Percentiles rank a stretch among this genome's conserved stretches.
phyloP scores from a whole-genome alignment of 1,139 yeast species.

The Taphrina betulina region DNA sequence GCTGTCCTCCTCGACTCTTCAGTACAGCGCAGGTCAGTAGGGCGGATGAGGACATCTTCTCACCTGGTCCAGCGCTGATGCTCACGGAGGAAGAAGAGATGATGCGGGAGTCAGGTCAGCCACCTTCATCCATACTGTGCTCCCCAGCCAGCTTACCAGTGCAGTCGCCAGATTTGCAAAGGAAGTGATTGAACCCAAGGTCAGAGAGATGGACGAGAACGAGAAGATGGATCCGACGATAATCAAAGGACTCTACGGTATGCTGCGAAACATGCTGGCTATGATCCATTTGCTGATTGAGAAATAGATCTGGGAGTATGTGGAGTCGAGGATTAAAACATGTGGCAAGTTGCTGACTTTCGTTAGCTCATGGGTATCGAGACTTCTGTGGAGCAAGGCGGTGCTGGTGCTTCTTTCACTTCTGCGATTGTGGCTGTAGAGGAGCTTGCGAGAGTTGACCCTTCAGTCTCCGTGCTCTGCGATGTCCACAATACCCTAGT shows the following conservation, averaged over 20 bases:
- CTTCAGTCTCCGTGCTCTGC: constrained; percentile 49
- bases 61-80: constrained; percentile 26
- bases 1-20: constrained; percentile 10
- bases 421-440: constrained; percentile 50
- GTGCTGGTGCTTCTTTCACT: constrained; percentile 51
- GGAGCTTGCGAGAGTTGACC: constrained; percentile 51
- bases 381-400: constrained; percentile 51
- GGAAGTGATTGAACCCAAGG: constrained; percentile 48
- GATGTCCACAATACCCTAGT: constrained; percentile 52
- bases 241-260: constrained; percentile 46
- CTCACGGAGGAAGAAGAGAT: constrained; percentile 33
- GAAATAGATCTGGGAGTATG: constrained; percentile 13
- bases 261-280: neutral
- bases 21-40: constrained; percentile 12
- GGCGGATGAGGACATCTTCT: constrained; percentile 11
- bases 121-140: too few species aligned
- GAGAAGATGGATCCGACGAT: constrained; percentile 48
- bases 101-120: constrained; percentile 39
- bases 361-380: constrained; percentile 48
- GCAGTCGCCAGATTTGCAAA: constrained; percentile 47
- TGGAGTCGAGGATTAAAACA: too few species aligned
- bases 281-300: neutral
- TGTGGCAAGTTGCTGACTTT: neutral
- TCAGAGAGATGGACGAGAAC: constrained; percentile 49
- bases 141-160: too few species aligned